Percentiles rank a stretch among this genome's conserved stretches.
Conservation (phyloP, 2,329 filamentous ascomycete genomes). For the Curvularia lunata region DNA sequence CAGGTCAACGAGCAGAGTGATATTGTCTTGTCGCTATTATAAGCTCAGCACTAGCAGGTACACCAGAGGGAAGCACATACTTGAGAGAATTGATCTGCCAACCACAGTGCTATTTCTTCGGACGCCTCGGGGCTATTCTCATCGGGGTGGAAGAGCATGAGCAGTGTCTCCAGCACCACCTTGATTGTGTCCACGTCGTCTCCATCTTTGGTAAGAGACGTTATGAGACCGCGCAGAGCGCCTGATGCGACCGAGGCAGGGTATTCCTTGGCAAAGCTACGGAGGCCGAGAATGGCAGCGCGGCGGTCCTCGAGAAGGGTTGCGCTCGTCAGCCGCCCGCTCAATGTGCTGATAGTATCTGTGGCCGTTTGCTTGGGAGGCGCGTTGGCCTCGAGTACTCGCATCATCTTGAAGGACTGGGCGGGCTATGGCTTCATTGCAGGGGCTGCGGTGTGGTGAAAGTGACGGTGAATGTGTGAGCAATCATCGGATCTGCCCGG, state of each 20-base stretch:
- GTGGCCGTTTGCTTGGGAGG: slow-evolving; percentile 95
- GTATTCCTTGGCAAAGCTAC: slow-evolving; percentile 96
- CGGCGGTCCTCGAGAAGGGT: slow-evolving; percentile 93
- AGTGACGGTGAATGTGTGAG: not conserved
- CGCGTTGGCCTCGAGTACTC: slow-evolving; percentile 70
- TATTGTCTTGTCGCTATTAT: slow-evolving; percentile 86
- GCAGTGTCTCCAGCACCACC: slow-evolving; percentile 88
- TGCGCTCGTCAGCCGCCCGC: slow-evolving; percentile 83
- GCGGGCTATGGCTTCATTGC: slow-evolving; percentile 30
- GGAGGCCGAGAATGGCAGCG: slow-evolving; percentile 83
- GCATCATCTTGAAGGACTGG: slow-evolving; percentile 51
- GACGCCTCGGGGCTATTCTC: slow-evolving; percentile 80
- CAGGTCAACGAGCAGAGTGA: slow-evolving; percentile 86
- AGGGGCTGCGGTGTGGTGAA: slow-evolving; percentile 5
- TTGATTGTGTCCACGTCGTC: slow-evolving; percentile 97
- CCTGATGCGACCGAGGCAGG: slow-evolving; percentile 95
- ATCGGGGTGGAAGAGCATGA: slow-evolving; percentile 85
- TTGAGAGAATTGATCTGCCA: slow-evolving; percentile 97
- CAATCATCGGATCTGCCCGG: slow-evolving; percentile 4
- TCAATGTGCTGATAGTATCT: slow-evolving; percentile 90
- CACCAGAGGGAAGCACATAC: slow-evolving; percentile 51
- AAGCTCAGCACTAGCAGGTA: slow-evolving; percentile 56
- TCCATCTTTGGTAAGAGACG: slow-evolving; percentile 81
- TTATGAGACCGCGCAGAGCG: slow-evolving; percentile 86
- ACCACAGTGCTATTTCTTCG: slow-evolving; percentile 93